Base-by-base conservation (phyloP, 106 monocot genomes). In the Hemerocallis citrina region DNA sequence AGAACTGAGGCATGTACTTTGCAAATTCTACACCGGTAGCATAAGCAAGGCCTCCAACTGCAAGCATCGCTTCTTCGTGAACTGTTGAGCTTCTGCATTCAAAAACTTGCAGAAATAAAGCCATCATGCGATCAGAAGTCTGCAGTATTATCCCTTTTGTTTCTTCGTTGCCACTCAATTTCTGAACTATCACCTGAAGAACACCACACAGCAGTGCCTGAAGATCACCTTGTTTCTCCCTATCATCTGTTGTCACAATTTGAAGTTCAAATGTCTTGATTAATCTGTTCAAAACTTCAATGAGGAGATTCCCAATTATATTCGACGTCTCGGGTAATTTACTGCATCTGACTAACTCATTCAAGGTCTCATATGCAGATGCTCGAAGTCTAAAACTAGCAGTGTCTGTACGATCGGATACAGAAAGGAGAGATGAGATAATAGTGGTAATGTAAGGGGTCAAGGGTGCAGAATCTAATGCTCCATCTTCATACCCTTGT, bases 11-110 rank as follows among this genome's bases (percentile, higher is more conserved):
- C 85, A 91, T 91, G 74, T 86, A 91, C 61, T 80, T 82, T 3
- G 65, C 74, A 66, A 91, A 91, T 10, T 79, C 71, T 19, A 77
- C 45, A 31, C 91, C 85, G 7, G 74, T 80, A 31, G 91, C 85
- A 75, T 91, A 85, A 34, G 85, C 91, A 67, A 91, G 79, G 34
- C 85, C 91, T 40, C 91, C 91, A 44, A 82, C 86, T 13, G 86
- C 91, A 65, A 91, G 85, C 91, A 91, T 86, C 15, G 91, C 91
- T 57, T 91, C 91, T 57, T 91, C 91, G 63, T 91, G 91, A 5
- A 91, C 85, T 14, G 82, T 79, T 27, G 91, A 79, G 52, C 79
- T 91, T 34, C 74, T 65, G 40, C 85, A 91, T 21, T 70, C 82
- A 74, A 91, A 91, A 6, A 91, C 79, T 64, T 46, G 62, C 4